Evolutionary conservation across 192 early-diverging fungal species (phyloP), one percentile per base, ranked within the genome.

Genomic region (Gamsiella multidivaricata): DNA sequence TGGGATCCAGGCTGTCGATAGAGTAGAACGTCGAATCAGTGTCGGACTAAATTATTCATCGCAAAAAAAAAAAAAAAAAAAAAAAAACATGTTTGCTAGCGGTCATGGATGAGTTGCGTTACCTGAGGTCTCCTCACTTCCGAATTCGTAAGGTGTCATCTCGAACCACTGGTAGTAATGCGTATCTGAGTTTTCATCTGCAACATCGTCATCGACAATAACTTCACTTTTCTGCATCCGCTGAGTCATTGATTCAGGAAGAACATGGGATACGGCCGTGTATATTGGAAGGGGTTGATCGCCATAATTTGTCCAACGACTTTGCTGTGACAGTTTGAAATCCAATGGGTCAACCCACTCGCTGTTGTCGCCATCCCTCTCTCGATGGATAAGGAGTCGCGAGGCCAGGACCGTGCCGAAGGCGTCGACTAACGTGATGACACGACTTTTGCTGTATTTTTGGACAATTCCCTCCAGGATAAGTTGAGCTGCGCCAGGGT

Each of bases 91-190:
- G 22, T 9, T 43, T 8, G 22, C 26, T 74, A 68, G 26, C 22
- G 12, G 3, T 4, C 52, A 54, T 33, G 8, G 39, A 14, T 14
- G 14, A 9, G 8, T 5, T n/a, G n/a, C n/a, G 9, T 34, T 70
- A 90, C 87, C 87, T 45, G 66, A 79, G 5, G 89, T 80, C 60
- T 95, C 94, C 31, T 90, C 90, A 69, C 88, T 90, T 50, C 94
- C 94, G 49, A 94, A 76, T 56, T 95, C 91, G 60, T 87, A 93
- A 1, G 94, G 93, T 6, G 85, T 91, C 50, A 94, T 84, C 58
- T 95, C 94, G 70, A 94, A 94, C 94, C 94, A 95, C 51, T 92
- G 91, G 62, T 84, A 91, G 67, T 79, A 79, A 58, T 68, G 65
- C 5, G 32, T 49, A 17, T 66, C 69, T 31, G 18, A 43, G 23